These are phyloP conservation scores for Penicillium sp. DNA, from an alignment of 2,329 filamentous ascomycete genomes.

Conservation along the genomic window DNA sequence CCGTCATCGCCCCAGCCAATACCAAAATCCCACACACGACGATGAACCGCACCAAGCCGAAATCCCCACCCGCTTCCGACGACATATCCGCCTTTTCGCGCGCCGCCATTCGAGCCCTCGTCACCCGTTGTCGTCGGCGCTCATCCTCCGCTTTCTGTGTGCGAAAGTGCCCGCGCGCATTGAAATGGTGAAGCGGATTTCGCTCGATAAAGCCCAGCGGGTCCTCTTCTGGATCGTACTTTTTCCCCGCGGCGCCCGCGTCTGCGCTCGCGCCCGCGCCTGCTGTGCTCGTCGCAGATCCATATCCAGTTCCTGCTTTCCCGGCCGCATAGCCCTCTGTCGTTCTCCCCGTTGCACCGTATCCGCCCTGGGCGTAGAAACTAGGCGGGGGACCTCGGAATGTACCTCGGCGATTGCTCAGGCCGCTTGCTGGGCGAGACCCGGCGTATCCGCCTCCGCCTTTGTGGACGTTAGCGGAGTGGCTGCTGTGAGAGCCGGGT, in stretches of 20 bases:
- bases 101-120: constrained; percentile 25
- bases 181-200: constrained; percentile 68
- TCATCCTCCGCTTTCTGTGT: constrained; percentile 64
- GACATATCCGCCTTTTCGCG: constrained; percentile 15
- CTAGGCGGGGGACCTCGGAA: constrained; percentile 84
- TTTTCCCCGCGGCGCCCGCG: not conserved
- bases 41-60: constrained; percentile 33
- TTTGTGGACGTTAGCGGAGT: constrained; percentile 29
- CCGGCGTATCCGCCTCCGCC: constrained; percentile 42
- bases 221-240: constrained; percentile 27
- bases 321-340: constrained; percentile 41
- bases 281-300: not conserved
- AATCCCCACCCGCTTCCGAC: constrained; percentile 11
- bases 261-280: not conserved
- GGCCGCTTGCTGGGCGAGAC: constrained; percentile 68
- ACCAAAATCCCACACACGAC: constrained; percentile 36
- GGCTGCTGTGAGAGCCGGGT: constrained; percentile 52
- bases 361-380: constrained; percentile 78
- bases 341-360: constrained; percentile 59
- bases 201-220: constrained; percentile 34
- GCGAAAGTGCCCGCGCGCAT: constrained; percentile 63
- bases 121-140: constrained; percentile 42
- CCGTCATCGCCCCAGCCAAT: constrained; percentile 25
- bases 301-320: constrained; percentile 12
- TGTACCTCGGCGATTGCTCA: constrained; percentile 67